A percentile compares a stretch with the other conserved stretches of the same genome.
These are phyloP conservation scores for Auricularia cornea DNA, from an alignment of 768 basidiomycete species.

Conservation along the genomic window DNA sequence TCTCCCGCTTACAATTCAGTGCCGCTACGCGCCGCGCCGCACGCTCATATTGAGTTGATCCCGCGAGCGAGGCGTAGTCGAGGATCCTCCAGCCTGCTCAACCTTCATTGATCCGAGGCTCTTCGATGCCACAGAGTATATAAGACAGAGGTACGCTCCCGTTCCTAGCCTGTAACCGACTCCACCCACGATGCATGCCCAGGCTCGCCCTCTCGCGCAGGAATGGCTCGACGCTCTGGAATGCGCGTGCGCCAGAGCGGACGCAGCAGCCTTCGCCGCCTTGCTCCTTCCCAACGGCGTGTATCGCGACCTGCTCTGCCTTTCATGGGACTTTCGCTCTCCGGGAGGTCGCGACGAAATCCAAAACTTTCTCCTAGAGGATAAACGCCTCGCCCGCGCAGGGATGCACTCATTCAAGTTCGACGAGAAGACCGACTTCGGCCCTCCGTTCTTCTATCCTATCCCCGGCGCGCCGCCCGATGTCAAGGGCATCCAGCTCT, in stretches of 20 bases:
- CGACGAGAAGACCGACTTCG: slow-evolving; percentile 16
- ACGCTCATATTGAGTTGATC: too few relatives aligned
- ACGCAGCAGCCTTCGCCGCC: background rate
- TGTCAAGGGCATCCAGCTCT: slow-evolving; percentile 22
- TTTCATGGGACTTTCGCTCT: slow-evolving; percentile 36
- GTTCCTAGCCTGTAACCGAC: background rate
- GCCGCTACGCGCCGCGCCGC: too few relatives aligned
- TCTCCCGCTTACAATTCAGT: too few relatives aligned
- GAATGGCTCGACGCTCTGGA: background rate
- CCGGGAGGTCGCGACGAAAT: slow-evolving; percentile 29
- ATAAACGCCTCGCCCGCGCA: slow-evolving; percentile 5
- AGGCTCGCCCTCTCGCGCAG: background rate
- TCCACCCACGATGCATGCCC: background rate
- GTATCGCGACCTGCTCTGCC: slow-evolving; percentile 31
- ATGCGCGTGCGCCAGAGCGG: background rate
- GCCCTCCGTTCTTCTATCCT: slow-evolving; percentile 6
- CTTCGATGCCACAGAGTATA: too few relatives aligned
- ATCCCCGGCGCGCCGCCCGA: slow-evolving; percentile 13
- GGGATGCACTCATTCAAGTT: slow-evolving; percentile 22
- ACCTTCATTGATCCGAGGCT: too few relatives aligned
- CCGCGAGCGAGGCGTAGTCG: too few relatives aligned
- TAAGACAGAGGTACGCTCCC: too few relatives aligned
- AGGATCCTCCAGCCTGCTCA: too few relatives aligned
- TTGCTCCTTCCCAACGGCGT: background rate
- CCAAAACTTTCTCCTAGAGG: slow-evolving; percentile 10